Evolutionary conservation across 495 filamentous ascomycete species (phyloP), one percentile per base, ranked within the genome.

Genomic region (Aspergillus bertholletiae): DNA sequence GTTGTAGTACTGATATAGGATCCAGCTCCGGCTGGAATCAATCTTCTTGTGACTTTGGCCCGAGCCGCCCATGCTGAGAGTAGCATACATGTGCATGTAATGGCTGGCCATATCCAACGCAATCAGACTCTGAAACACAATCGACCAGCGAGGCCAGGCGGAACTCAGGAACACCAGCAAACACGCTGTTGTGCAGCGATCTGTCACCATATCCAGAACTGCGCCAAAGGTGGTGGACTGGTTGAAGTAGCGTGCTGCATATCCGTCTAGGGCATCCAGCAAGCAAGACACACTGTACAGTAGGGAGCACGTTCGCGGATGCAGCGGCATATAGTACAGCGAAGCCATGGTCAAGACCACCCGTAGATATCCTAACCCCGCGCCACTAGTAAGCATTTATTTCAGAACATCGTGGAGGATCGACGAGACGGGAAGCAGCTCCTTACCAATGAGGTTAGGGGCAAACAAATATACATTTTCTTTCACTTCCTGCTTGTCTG

Each of bases 31-130:
- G 56, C 56, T 74, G 18, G 79, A 80, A 60, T 94, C 90, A 27
- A 98, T 84, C 59, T 88, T 94, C 86, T 98, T 98, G 74, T 98
- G 94, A 66, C 89, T 94, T 68, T 85, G 80, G 39, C 80, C 81
- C 15, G 73, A 68, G 18, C 88, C 90, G 30, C 86, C 90, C 88
- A 95, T 91, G 61, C 82, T 82, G 53, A 78, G 62, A 15, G 90
- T 96, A 11, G 91, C 92, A 69, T 91, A 97, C 91, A 98, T 97
- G 74, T 98, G 95, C 78, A 97, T 89, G 72, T 97, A 98, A 70
- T 98, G 94, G 72, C 89, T 94, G 30, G 95, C 90, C 59, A 98
- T 73, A 70, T 98, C 94, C 64, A 97, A 68, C 49, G 84, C 85
- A 63, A 97, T 98, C 63, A 98, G 77, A 26, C 85, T 81, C 75